phyloP scores from a whole-genome alignment of 2,329 filamentous ascomycete genomes.

The Capronia coronata region DNA sequence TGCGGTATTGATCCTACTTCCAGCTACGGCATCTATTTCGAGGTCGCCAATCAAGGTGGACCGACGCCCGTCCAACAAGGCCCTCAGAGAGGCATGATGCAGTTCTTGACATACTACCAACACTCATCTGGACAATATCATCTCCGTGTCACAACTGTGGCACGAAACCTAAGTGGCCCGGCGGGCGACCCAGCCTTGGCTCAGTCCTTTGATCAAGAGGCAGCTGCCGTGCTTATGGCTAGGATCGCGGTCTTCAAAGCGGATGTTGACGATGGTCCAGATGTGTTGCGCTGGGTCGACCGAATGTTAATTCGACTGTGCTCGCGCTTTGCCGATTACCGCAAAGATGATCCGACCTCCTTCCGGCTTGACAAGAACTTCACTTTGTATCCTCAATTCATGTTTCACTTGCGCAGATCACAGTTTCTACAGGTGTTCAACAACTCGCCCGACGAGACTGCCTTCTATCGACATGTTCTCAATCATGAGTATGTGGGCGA shows the following conservation, averaged over 20 bases:
- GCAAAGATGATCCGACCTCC: slow-evolving; percentile 95
- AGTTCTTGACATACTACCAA: slow-evolving; percentile 98
- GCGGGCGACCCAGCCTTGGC: slow-evolving; percentile 91
- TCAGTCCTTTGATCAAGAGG: slow-evolving; percentile 97
- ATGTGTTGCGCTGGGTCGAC: slow-evolving; percentile 96
- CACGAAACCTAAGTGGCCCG: slow-evolving; percentile 82
- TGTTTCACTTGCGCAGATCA: slow-evolving; percentile 96
- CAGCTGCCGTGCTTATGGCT: slow-evolving; percentile 96
- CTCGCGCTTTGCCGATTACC: slow-evolving; percentile 93
- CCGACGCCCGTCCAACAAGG: slow-evolving; percentile 77
- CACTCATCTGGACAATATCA: slow-evolving; percentile 96
- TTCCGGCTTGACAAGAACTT: slow-evolving; percentile 99
- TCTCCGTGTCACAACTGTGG: slow-evolving; percentile 88
- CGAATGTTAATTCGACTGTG: slow-evolving; percentile 96
- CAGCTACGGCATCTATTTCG: slow-evolving; percentile 95
- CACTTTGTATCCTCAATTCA: slow-evolving; percentile 96
- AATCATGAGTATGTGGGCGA: slow-evolving; percentile 97
- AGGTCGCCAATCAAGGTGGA: slow-evolving; percentile 89
- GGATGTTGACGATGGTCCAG: slow-evolving; percentile 96
- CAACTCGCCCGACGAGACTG: slow-evolving; percentile 97
- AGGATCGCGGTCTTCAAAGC: slow-evolving; percentile 98
- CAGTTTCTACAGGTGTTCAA: slow-evolving; percentile 99
- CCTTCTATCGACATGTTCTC: slow-evolving; percentile 95
- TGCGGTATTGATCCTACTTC: slow-evolving; percentile 91
- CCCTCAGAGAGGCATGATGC: slow-evolving; percentile 89